Base-by-base conservation (phyloP, 2,329 filamentous ascomycete genomes). In the Sporothrix euskadiensis region DNA sequence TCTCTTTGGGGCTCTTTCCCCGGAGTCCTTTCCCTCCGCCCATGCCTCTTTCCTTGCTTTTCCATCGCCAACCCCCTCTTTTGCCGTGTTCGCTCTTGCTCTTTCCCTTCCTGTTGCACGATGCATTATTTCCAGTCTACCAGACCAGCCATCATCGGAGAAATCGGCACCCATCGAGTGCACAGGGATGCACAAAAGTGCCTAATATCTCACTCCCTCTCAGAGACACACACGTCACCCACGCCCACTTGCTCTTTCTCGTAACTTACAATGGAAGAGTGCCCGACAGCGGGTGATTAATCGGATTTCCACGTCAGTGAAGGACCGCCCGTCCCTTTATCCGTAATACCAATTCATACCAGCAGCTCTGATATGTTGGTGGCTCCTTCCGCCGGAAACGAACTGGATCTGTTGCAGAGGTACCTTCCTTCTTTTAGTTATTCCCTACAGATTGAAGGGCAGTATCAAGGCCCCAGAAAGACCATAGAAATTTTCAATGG, bases 41-140 rank as follows among this genome's bases (percentile, higher is more conserved):
- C n/a, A 57, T 52, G 44, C 32, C 69, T 54, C 69, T 26, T 71
- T 71, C 69, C 54, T 8, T 71, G 35, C 16, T 39, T 30, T n/a
- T n/a, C 57, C 8, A 57, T 32, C 56, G 22, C 19, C 57, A 39
- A 32, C 35, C 61, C 39, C 61, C 39, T 65, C n/a, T 65, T 65
- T 65, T 47, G 44, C 22, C 26, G 52, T 12, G n/a, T 47, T 63
- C 41, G 39, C 9, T 63, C 19, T 41, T 41, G 32, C 35, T 41
- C 32, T 4, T 41, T 63, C 12, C 14, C 6, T 61, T 39, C 10
- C 14, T 14, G 10, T 6, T 39, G n/a, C 59, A 41, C 26, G 5
- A 8, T 5, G 26, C 12, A 32, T 19, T 32, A 32, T 19, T 57
- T 10, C 52, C 52, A 4, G n/a, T 54, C 6, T 8, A 54, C 39